Evolutionary conservation across 2,329 filamentous ascomycete genomes (phyloP), one percentile per base, ranked within the genome.

Genomic region (Phialophora macrospora): DNA sequence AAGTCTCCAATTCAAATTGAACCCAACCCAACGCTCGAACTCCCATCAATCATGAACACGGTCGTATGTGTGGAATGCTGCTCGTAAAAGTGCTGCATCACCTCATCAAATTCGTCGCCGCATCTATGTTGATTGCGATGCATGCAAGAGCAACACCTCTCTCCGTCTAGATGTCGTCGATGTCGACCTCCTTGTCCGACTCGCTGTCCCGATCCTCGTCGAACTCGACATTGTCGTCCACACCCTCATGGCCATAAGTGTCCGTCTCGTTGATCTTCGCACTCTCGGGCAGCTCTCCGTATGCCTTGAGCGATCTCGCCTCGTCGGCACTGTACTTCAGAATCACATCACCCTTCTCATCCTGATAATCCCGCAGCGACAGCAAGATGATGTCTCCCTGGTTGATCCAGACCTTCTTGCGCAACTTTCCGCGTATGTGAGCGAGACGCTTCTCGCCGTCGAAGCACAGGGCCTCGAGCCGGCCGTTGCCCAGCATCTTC

Each of bases 201-300:
- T 79, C 82, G 56, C 77, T 82, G 75, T 91, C 89, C 72, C 89
- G 85, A 80, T 97, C 94, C 80, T 98, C 93, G 82, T 96, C 95
- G 84, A 98, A 98, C 83, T 98, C 95, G 85, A 99, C 97, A 82
- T 95, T 95, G 83, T 97, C 92, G 80, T 95, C 94, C 79, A 96
- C 90, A 80, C 93, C 93, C 79, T 93, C 91, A 80, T 93, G 91
- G 76, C 92, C 87, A 76, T 90, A 96, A 55, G 92, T 96, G 81
- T 98, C 95, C 71, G 93, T 97, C 87, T 99, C 95, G 88, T 99
- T 99, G 88, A 99, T 99, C 90, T 98, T 98, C 79, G 95, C 95
- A 76, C 88, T 91, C 83, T 98, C 95, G 73, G 95, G 95, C 67
- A 99, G 85, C 82, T 99, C 95, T 80, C 95, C 95, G 81, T 98